Percentiles rank a stretch among this genome's conserved stretches.
These are phyloP conservation scores for Candida smagusa DNA, from an alignment of 1,139 yeast species.

Conservation along the genomic window DNA sequence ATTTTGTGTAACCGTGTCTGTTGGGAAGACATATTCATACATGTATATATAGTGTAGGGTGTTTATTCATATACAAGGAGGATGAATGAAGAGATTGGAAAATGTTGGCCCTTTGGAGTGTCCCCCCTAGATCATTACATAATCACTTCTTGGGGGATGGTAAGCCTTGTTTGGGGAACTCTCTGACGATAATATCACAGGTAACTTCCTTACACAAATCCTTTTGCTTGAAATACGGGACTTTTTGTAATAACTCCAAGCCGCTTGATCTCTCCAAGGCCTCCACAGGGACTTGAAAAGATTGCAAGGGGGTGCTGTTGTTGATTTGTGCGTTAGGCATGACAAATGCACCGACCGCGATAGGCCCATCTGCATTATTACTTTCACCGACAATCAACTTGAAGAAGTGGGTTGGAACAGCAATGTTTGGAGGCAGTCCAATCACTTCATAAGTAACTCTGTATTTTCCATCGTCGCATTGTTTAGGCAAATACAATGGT, in stretches of 20 bases:
- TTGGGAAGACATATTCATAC: no score
- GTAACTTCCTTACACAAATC: constrained; percentile 76
- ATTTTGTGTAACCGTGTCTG: no score
- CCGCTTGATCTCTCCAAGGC: constrained; percentile 89
- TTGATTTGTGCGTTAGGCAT: constrained; percentile 78
- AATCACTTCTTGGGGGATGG: constrained; percentile 5
- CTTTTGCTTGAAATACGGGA: constrained; percentile 57
- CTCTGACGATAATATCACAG: constrained; percentile 82
- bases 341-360: constrained; percentile 89
- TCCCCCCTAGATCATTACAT: no score
- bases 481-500: constrained; percentile 83
- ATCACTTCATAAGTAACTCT: constrained; percentile 86
- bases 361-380: constrained; percentile 39
- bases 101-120: no score
- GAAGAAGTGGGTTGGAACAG: constrained; percentile 97
- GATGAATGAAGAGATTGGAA: no score
- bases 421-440: constrained; percentile 94
- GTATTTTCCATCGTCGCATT: constrained; percentile 70
- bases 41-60: no score
- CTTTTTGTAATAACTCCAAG: constrained; percentile 68
- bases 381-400: constrained; percentile 84
- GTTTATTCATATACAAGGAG: no score
- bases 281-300: constrained; percentile 84
- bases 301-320: constrained; percentile 65
- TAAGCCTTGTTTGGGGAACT: constrained; percentile 54